Evolutionary conservation across 1,284 basidiomycete genomes (phyloP), one percentile per base, ranked within the genome.

Genomic region (Ustilago cynodontis): DNA sequence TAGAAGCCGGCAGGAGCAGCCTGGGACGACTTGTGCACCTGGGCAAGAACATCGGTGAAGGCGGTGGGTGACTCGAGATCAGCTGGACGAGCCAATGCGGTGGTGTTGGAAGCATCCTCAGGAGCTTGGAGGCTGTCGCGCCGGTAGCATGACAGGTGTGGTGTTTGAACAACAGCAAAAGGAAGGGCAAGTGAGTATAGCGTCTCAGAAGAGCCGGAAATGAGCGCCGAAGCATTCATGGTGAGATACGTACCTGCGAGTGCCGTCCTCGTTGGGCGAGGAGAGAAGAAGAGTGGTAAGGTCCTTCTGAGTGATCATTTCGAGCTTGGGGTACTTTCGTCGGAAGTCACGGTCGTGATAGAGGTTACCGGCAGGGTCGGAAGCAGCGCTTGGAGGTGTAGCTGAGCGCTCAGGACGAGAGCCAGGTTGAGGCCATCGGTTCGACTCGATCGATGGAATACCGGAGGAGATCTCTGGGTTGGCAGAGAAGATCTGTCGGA

Each of bases 311-410:
- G 82, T 86, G 60, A 86, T 79, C 75, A 85, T 82, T 39, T 84
- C 80, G 53, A 94, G 91, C 82, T 92, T 92, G 33, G 95, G 94
- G 87, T 95, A 97, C 62, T 91, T 91, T 68, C 95, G 91, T 69
- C 95, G 91, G 82, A 95, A 93, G 87, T 98, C 95, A 71, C 95
- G 93, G 87, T 95, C 94, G 91, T 92, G 94, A 90, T 98, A 98
- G 50, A 82, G 50, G 75, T 86, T 78, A 71, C 69, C 63, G 24
- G 80, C 79, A 18, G 75, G 59, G 65, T 81, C 76, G 37, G 65
- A 75, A 41, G 72, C 73, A 80, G 81, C 91, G 93, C 93, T 95
- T 2, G 95, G 94, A 14, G 95, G 93, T 0, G 92, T 93, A 16
- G 91, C 89, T 81, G 95, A 94, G 79, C 88, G 89, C 88, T 97